These are phyloP conservation scores for Papiliotrema flavescens DNA, from an alignment of 1,284 basidiomycete genomes.

Conservation along the genomic window DNA sequence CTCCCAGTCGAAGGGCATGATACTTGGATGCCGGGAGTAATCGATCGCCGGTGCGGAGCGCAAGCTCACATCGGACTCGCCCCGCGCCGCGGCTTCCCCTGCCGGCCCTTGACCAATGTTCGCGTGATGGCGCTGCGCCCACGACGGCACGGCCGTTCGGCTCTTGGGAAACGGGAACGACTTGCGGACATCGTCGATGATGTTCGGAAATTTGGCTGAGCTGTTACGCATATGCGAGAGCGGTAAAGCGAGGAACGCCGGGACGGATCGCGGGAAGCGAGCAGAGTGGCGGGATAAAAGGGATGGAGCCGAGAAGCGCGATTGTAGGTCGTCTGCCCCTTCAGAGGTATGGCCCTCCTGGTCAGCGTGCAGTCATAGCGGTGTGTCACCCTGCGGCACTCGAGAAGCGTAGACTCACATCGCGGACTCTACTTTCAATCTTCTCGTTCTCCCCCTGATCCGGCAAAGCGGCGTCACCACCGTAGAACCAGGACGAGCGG, in stretches of 20 bases:
- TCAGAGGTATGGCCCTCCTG: too few relatives aligned
- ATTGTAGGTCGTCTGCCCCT: neutral
- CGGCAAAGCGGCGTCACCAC: slow-evolving; percentile 14
- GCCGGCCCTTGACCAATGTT: neutral
- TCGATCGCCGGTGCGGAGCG: too few relatives aligned
- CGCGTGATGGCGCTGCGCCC: slow-evolving; percentile 11
- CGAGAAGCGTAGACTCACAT: neutral
- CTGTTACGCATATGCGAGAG: slow-evolving; percentile 7
- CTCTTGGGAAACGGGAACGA: neutral
- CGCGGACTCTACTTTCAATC: neutral
- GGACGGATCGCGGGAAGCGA: slow-evolving; percentile 2
- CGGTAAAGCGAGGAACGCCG: slow-evolving; percentile 6
- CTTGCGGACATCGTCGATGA: slow-evolving; percentile 4
- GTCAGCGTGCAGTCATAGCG: neutral
- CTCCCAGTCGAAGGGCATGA: too few relatives aligned
- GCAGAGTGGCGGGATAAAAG: slow-evolving; percentile 5
- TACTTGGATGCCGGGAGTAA: too few relatives aligned
- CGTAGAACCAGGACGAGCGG: slow-evolving; percentile 31
- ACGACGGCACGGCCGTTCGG: neutral
- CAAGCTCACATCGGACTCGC: too few relatives aligned
- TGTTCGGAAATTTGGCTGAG: neutral
- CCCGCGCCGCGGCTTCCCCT: too few relatives aligned
- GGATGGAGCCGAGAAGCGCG: slow-evolving; percentile 15
- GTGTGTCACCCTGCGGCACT: neutral
- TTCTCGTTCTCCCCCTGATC: neutral